A percentile compares a stretch with the other conserved stretches of the same genome.
These are phyloP conservation scores for Fusarium devonianum DNA, from an alignment of 2,329 filamentous ascomycete genomes.

Conservation along the genomic window DNA sequence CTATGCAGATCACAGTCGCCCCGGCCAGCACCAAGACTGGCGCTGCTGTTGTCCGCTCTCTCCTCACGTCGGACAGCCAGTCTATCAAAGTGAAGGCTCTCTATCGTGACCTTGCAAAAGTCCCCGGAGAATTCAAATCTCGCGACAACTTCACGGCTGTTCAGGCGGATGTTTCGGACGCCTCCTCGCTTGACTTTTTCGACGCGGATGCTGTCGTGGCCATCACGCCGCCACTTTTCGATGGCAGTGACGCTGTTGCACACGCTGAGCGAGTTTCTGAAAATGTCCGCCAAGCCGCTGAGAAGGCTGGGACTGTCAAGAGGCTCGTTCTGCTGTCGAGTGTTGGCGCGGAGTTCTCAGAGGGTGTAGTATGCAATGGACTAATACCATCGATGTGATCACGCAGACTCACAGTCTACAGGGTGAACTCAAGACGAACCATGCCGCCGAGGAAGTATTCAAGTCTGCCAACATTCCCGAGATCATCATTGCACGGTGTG, in stretches of 20 bases:
- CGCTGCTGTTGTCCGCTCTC: constrained; percentile 40
- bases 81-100: constrained; percentile 34
- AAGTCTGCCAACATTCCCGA: constrained; percentile 22
- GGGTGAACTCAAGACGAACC: constrained; percentile 49
- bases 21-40: constrained; percentile 46
- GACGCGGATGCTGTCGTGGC: constrained; percentile 42
- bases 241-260: constrained; percentile 35
- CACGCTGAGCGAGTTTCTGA: constrained; percentile 33
- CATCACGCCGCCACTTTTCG: constrained; percentile 44
- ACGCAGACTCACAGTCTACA: constrained; percentile 16
- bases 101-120: constrained; percentile 43
- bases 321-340: constrained; percentile 45
- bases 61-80: constrained; percentile 28
- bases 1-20: constrained; percentile 36
- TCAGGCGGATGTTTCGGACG: constrained; percentile 42
- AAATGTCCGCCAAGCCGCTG: constrained; percentile 42
- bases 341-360: constrained; percentile 44
- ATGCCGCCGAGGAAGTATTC: constrained; percentile 44
- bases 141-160: constrained; percentile 40
- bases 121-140: constrained; percentile 40
- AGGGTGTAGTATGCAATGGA: constrained; percentile 42
- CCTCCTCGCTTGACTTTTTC: constrained; percentile 42
- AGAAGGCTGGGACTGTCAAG: constrained; percentile 38
- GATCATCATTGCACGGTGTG: constrained; percentile 44
- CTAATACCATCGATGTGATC: background rate